Conservation (phyloP, 306 rosid genomes). For the Citrullus amarus region DNA sequence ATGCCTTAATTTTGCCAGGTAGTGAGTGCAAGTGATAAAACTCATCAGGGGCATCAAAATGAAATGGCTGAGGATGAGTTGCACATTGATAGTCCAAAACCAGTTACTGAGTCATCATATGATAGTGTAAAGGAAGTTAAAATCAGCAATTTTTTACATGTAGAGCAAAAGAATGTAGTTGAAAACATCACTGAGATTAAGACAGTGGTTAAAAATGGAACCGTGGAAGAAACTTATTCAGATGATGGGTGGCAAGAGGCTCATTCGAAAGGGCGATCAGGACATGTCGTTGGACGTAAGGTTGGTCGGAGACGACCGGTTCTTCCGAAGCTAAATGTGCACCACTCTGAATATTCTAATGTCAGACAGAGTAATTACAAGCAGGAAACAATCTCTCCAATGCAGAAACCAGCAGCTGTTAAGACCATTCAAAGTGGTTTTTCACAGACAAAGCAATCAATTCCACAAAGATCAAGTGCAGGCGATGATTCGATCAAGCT, state of each 20-base stretch:
- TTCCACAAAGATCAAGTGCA: constrained; percentile 21
- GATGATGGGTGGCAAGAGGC: constrained; percentile 99
- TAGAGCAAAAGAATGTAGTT: constrained; percentile 33
- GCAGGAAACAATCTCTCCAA: constrained; percentile 31
- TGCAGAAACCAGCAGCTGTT: constrained; percentile 26
- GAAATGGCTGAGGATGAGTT: constrained; percentile 20
- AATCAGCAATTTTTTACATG: constrained; percentile 16
- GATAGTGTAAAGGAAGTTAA: constrained; percentile 20
- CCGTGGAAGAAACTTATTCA: constrained; percentile 43
- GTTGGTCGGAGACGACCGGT: constrained; percentile 38
- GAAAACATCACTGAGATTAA: constrained; percentile 15
- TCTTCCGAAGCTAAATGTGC: constrained; percentile 40
- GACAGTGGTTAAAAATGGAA: constrained; percentile 22
- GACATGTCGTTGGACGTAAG: constrained; percentile 41
- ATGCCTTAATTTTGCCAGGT: constrained; percentile 32
- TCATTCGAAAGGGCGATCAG: constrained; percentile 57
- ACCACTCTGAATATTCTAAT: constrained; percentile 24
- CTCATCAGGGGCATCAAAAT: constrained; percentile 26
- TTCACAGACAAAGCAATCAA: constrained; percentile 34
- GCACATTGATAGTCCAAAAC: constrained; percentile 27
- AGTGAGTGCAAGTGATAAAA: constrained; percentile 36
- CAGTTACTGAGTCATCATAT: constrained; percentile 11
- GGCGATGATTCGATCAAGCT: constrained; percentile 28
- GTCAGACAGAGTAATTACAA: constrained; percentile 32
- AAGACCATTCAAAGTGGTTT: constrained; percentile 21